phyloP scores from a whole-genome alignment of 768 basidiomycete species.

The Punctularia strigosozonata region DNA sequence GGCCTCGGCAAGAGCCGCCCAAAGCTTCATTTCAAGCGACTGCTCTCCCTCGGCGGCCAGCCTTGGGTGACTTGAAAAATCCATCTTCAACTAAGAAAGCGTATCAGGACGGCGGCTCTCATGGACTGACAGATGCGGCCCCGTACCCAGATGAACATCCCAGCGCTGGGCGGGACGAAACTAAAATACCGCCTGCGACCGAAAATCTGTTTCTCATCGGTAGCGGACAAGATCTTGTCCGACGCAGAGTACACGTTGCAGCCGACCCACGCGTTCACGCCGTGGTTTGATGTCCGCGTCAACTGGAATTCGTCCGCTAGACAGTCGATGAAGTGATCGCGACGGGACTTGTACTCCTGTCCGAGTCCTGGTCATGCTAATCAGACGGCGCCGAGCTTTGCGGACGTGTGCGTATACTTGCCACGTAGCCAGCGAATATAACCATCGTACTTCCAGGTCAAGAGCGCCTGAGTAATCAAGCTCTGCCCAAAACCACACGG shows the following conservation, averaged over 20 bases:
- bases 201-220: constrained; percentile 28
- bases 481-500: constrained; percentile 64
- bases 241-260: constrained; percentile 34
- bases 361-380: constrained; percentile 28
- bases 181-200: constrained; percentile 34
- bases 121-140: constrained; percentile 2
- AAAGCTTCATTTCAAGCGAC: constrained; percentile 46
- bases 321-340: constrained; percentile 54
- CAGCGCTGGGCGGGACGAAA: constrained; percentile 67
- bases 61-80: constrained; percentile 46
- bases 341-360: constrained; percentile 42
- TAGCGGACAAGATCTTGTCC: constrained; percentile 17
- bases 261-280: constrained; percentile 20
- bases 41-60: constrained; percentile 25
- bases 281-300: constrained; percentile 19
- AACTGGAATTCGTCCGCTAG: constrained; percentile 54
- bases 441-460: constrained; percentile 57
- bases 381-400: background rate
- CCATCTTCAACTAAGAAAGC: constrained; percentile 38
- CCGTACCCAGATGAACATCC: constrained; percentile 73
- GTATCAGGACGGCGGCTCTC: background rate
- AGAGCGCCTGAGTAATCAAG: constrained; percentile 47
- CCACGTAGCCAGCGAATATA: constrained; percentile 75
- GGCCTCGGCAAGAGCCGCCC: constrained; percentile 43
- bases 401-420: constrained; percentile 7